Conservation (phyloP, 768 basidiomycete species). For the Podaxis sp. region DNA sequence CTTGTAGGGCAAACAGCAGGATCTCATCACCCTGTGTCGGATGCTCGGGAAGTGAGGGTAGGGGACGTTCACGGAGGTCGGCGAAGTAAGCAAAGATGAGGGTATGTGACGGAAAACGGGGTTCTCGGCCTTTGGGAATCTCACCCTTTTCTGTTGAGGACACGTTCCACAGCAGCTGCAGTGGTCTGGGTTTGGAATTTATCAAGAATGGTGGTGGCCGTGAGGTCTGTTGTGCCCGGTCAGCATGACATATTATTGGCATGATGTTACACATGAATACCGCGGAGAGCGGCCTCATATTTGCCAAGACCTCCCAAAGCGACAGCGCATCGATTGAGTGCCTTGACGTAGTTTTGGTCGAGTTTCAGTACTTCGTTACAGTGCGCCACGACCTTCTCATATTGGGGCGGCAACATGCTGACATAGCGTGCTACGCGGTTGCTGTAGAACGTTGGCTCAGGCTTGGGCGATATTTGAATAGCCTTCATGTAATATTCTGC, state of each 20-base stretch:
- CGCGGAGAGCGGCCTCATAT: slow-evolving; percentile 76
- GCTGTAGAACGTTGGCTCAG: slow-evolving; percentile 92
- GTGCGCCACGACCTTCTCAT: slow-evolving; percentile 81
- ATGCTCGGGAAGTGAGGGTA: slow-evolving; percentile 54
- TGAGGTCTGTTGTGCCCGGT: slow-evolving; percentile 65
- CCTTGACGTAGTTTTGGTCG: slow-evolving; percentile 85
- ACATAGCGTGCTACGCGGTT: slow-evolving; percentile 98
- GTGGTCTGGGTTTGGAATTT: slow-evolving; percentile 84
- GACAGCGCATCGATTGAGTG: slow-evolving; percentile 84
- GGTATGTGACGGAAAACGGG: slow-evolving; percentile 81
- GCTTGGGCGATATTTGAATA: slow-evolving; percentile 70
- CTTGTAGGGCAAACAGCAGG: slow-evolving; percentile 75
- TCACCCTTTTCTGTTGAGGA: slow-evolving; percentile 77
- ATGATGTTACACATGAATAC: slow-evolving; percentile 37
- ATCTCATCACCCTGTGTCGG: slow-evolving; percentile 84
- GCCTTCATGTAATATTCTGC: slow-evolving; percentile 72
- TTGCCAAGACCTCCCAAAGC: slow-evolving; percentile 79
- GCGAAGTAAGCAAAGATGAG: slow-evolving; percentile 96
- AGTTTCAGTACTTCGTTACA: slow-evolving; percentile 86
- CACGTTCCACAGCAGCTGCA: slow-evolving; percentile 84
- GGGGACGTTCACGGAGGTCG: slow-evolving; percentile 88
- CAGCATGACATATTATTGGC: neutral
- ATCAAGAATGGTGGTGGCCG: slow-evolving; percentile 94
- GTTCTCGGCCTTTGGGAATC: slow-evolving; percentile 76
- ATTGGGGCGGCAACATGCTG: slow-evolving; percentile 83